These are phyloP conservation scores for Medakamo hakoo DNA, from an alignment of 139 green algal genomes.

Conservation along the genomic window DNA sequence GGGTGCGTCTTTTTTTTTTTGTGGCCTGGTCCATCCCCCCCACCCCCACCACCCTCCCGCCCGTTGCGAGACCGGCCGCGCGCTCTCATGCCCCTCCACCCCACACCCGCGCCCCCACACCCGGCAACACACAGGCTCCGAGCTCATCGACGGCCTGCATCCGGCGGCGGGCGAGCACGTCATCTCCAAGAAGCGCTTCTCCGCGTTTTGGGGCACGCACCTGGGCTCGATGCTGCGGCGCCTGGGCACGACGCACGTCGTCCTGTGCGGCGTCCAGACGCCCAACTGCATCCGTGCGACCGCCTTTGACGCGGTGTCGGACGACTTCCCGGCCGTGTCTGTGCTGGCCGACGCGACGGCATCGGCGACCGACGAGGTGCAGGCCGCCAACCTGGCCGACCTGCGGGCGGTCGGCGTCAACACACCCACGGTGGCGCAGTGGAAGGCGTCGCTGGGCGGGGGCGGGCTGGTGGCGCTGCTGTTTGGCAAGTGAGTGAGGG, in stretches of 20 bases:
- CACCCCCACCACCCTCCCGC: no score
- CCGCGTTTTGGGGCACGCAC: slow-evolving; percentile 29
- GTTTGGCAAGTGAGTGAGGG: not conserved
- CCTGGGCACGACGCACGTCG: slow-evolving; percentile 10
- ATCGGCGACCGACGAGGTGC: slow-evolving; percentile 25
- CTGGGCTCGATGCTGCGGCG: slow-evolving; percentile 40
- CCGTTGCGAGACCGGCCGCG: no score
- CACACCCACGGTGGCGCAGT: slow-evolving; percentile 12
- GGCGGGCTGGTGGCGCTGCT: not conserved
- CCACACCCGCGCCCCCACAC: no score
- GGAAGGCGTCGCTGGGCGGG: slow-evolving; percentile 3
- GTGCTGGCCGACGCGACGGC: slow-evolving; percentile 47
- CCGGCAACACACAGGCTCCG: no score
- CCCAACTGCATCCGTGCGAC: slow-evolving; percentile 64
- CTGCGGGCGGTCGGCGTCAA: slow-evolving; percentile 5
- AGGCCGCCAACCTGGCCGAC: slow-evolving; percentile 35
- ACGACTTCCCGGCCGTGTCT: slow-evolving; percentile 38
- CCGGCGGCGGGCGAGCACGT: not conserved
- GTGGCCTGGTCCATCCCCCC: no score
- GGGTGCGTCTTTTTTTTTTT: no score
- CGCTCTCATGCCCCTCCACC: no score
- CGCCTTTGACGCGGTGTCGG: slow-evolving; percentile 43
- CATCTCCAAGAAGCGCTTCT: not conserved
- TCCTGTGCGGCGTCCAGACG: slow-evolving; percentile 41
- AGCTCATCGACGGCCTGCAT: not conserved